Evolutionary conservation across 2,329 filamentous ascomycete species (phyloP).

Genomic region (Fusarium bactridioides): DNA sequence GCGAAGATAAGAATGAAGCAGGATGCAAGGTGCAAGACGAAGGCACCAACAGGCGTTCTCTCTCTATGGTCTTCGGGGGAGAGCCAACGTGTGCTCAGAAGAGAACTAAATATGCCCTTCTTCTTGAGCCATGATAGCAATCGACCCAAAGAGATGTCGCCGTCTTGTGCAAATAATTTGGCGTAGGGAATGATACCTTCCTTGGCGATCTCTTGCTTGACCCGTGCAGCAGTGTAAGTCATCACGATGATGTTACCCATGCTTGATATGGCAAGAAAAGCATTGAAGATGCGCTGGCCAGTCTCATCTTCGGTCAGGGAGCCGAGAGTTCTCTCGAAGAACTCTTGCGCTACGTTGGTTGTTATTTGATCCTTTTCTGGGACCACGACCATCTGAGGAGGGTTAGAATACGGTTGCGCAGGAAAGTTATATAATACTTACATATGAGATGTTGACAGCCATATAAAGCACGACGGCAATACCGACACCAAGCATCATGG

Average conservation of each 20-base stretch:
- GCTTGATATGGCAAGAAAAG: constrained; percentile 61
- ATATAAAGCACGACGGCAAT: constrained; percentile 47
- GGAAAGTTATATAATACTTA: constrained; percentile 6
- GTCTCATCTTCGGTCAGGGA: constrained; percentile 39
- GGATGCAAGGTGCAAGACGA: constrained; percentile 46
- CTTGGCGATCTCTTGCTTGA: constrained; percentile 69
- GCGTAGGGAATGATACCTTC: constrained; percentile 62
- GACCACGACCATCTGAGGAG: constrained; percentile 49
- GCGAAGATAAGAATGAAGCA: constrained; percentile 48
- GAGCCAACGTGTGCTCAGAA: constrained; percentile 43
- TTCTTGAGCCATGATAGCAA: constrained; percentile 44
- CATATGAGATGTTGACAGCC: constrained; percentile 50
- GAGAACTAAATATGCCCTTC: constrained; percentile 42
- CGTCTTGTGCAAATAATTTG: constrained; percentile 55
- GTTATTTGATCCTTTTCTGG: constrained; percentile 6
- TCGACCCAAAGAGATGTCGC: constrained; percentile 47
- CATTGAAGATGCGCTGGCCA: constrained; percentile 52
- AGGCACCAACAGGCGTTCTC: constrained; percentile 48
- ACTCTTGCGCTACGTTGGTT: constrained; percentile 43
- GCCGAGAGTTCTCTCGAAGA: constrained; percentile 47
- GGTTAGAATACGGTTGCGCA: background rate
- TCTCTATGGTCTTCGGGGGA: constrained; percentile 48
- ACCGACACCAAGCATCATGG: constrained; percentile 43
- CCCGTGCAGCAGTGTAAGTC: constrained; percentile 62
- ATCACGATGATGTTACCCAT: constrained; percentile 65